Evolutionary conservation across 2,329 filamentous ascomycete genomes (phyloP).

Genomic region (Venturiaceae sp.): DNA sequence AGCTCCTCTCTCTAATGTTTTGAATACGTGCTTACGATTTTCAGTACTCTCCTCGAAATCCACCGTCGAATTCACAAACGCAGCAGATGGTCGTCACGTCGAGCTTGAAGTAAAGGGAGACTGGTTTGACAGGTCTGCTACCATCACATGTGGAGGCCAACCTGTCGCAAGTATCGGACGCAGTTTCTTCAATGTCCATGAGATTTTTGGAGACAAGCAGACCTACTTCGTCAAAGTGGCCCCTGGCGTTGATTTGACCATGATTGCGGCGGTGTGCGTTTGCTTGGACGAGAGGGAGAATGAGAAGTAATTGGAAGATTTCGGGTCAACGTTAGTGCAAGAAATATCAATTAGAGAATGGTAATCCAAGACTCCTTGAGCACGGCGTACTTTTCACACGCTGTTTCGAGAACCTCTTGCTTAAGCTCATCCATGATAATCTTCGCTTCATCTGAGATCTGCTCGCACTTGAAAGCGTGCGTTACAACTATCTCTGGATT

Average conservation of each 20-base stretch:
- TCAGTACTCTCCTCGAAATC: background rate
- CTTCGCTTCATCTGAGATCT: no score
- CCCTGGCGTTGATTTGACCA: conserved; percentile 54
- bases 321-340: background rate
- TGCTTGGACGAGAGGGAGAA: conserved; percentile 59
- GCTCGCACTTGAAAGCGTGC: no score
- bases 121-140: conserved; percentile 52
- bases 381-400: no score
- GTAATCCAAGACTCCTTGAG: no score
- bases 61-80: conserved; percentile 37
- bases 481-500: no score
- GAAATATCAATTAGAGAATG: no score
- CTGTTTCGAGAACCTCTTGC: no score
- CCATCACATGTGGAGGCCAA: conserved; percentile 31
- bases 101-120: conserved; percentile 50
- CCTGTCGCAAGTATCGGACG: conserved; percentile 51
- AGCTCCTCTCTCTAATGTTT: background rate
- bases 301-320: conserved; percentile 22
- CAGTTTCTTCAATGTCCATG: conserved; percentile 45
- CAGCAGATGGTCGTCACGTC: conserved; percentile 30
- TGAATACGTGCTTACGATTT: background rate
- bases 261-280: conserved; percentile 59
- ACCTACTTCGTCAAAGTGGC: conserved; percentile 56
- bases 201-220: conserved; percentile 52
- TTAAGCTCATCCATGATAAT: no score